A percentile compares a stretch with the other conserved stretches of the same genome.
These are phyloP conservation scores for Beta vulgaris DNA, from an alignment of 148 eudicot genomes.

Conservation along the genomic window DNA sequence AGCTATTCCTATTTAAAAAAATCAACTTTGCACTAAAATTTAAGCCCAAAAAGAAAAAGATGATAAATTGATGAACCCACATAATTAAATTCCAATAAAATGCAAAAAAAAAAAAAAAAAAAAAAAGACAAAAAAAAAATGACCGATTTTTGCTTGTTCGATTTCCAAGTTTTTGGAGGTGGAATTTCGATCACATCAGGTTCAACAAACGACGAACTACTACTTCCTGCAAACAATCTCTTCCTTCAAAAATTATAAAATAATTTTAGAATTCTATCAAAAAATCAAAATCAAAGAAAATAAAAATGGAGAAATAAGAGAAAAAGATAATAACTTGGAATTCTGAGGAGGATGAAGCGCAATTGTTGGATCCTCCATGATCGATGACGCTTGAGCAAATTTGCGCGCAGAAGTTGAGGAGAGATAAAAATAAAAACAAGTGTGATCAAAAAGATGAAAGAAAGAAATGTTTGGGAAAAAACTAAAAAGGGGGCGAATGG, in stretches of 20 bases:
- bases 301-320: neutral
- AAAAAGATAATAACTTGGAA: conserved; percentile 44
- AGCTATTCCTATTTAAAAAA: neutral
- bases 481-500: neutral
- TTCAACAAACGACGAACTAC: conserved; percentile 37
- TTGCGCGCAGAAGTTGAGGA: neutral
- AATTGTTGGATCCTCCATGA: conserved; percentile 42
- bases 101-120: conserved; percentile 1
- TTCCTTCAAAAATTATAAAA: conserved; percentile 30
- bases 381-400: neutral
- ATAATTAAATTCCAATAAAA: neutral
- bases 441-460: neutral
- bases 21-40: neutral
- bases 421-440: no score
- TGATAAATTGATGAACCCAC: conserved; percentile 5
- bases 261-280: conserved; percentile 1
- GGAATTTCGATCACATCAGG: conserved; percentile 53
- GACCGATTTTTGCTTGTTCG: conserved; percentile 43
- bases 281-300: conserved; percentile 19
- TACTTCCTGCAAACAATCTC: conserved; percentile 39
- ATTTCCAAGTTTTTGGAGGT: conserved; percentile 40
- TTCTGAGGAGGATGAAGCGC: conserved; percentile 38
- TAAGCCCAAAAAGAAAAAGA: neutral
- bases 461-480: neutral
- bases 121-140: neutral